Percentiles rank a stretch among this genome's conserved stretches.
These are phyloP conservation scores for Solanum chilense DNA, from an alignment of 257 asterid species.

Conservation along the genomic window DNA sequence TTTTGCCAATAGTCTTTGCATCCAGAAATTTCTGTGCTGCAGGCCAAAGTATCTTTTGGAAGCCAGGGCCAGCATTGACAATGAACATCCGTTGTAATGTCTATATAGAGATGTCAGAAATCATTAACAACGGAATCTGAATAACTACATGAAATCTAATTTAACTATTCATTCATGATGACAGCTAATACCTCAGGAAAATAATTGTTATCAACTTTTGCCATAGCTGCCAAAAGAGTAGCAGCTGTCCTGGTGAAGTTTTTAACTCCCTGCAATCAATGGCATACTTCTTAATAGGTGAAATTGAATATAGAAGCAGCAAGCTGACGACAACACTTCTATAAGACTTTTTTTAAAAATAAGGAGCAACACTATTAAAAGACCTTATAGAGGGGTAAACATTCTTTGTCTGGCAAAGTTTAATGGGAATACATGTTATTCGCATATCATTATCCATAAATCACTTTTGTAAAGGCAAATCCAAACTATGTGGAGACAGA, in stretches of 20 bases:
- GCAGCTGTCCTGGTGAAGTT: constrained; percentile 66
- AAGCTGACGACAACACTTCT: neutral
- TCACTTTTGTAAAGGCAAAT: neutral
- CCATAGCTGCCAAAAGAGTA: constrained; percentile 63
- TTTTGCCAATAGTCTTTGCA: constrained; percentile 67
- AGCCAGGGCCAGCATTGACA: constrained; percentile 84
- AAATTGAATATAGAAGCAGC: neutral
- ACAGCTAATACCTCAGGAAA: constrained; percentile 73
- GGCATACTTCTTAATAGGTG: neutral
- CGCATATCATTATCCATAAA: neutral
- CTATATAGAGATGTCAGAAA: constrained; percentile 20
- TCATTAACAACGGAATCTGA: neutral
- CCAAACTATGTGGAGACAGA: neutral
- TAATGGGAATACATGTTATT: neutral
- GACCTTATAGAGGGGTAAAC: neutral
- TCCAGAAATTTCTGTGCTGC: constrained; percentile 88
- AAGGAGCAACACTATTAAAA: neutral
- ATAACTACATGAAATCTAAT: neutral
- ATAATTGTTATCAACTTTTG: constrained; percentile 66
- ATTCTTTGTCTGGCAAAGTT: neutral
- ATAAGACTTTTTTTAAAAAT: neutral
- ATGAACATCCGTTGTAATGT: constrained; percentile 77
- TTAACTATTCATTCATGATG: neutral
- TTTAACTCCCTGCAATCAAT: constrained; percentile 58
- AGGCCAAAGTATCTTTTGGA: constrained; percentile 89